Conservation (phyloP, 148 eudicot genomes). For the Persicaria maculosa region DNA sequence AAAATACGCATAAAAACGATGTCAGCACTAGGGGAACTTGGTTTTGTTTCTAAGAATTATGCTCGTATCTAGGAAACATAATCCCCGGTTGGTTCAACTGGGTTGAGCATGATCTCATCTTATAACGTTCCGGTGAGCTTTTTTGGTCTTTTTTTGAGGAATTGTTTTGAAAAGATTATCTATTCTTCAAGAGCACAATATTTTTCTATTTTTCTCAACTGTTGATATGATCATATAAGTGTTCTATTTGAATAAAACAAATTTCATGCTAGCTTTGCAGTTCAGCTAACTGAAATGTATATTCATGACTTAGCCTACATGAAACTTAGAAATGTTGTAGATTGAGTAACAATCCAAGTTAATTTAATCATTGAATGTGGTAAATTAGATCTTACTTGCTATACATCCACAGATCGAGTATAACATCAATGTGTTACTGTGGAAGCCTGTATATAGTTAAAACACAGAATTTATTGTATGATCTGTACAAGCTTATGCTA, state of each 20-base stretch:
- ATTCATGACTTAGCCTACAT: background rate
- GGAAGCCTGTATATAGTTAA: background rate
- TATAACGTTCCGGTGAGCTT: background rate
- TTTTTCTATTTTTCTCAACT: background rate
- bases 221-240: conserved; percentile 1
- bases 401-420: background rate
- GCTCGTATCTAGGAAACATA: no score
- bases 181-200: background rate
- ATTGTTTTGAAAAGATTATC: background rate
- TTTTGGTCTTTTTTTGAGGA: conserved; percentile 5
- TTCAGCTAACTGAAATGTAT: background rate
- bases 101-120: background rate
- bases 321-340: background rate
- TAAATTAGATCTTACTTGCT: background rate
- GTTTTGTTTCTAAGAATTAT: no score
- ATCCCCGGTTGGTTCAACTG: no score
- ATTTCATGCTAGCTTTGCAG: background rate
- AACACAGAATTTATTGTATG: background rate
- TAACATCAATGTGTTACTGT: background rate
- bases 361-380: background rate
- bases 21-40: no score
- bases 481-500: background rate
- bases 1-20: no score
- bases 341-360: background rate
- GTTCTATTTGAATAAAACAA: background rate